Evolutionary conservation across 2,329 filamentous ascomycete species (phyloP), one percentile per base, ranked within the genome.

Genomic region (Ceratocystis ficicola): DNA sequence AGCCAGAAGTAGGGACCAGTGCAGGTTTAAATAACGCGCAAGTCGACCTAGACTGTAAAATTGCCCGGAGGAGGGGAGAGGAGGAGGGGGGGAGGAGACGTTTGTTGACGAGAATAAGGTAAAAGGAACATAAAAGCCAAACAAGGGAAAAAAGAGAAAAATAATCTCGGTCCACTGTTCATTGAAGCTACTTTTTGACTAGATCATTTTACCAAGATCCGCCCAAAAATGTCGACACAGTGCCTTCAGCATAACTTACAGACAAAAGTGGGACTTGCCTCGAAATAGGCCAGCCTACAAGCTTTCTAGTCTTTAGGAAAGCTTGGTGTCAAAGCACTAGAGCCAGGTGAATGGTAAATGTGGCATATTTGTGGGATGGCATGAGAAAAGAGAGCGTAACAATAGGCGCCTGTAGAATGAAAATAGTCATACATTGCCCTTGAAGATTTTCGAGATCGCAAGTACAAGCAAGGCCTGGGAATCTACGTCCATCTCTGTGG

Each of bases 21-120:
- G 63, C 25, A 41, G 41, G 57, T 52, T 65, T 44, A 48, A 60
- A 64, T 48, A 62, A 62, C 36, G 44, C 60, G 60, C 22, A 46
- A 22, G 10, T 44, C 4, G 36, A 62, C 32, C 20, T 20, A 32
- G 44, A 48, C 36, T 44, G 44, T 44, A 62, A 32, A 62, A 32
- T n/a, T 15, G 60, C 5, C 22, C 60, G 36, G 25, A 59, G 55
- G 55, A 30, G 32, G 60, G 36, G 36, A 41, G 36, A 41, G 36
- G 36, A 41, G 36, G 36, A 15, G 36, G 10, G 10, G 10, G 10
- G 32, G 32, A 41, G 36, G 36, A 25, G 7, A 62, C 22, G 12
- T 36, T 5, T n/a, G 44, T 62, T 22, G 60, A 12, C 17, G 60
- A 48, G 44, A 62, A 48, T 44, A 59, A 59, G 55, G 28, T 59